Base-by-base conservation (phyloP, 257 asterid species). In the Nemophila menziesii region DNA sequence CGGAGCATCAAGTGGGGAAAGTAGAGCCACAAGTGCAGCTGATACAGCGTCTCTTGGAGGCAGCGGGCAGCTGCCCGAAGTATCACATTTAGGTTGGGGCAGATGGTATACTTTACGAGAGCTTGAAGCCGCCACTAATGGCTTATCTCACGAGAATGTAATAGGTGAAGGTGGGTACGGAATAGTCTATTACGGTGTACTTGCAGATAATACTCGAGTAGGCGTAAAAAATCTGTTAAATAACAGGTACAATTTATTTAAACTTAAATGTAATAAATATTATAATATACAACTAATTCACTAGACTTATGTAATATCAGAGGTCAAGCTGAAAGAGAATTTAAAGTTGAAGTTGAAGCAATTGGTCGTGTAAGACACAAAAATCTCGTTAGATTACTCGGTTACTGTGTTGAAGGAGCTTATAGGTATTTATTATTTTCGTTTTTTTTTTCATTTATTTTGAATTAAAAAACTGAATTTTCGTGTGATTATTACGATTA, bases 31-130 rank as follows among this genome's bases (percentile, higher is more conserved):
- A 0, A 80, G 90, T 72, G 93, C 84, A 42, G 86, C 80, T 14
- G 97, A 87, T 37, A 73, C 83, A 3, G 78, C 75, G 16, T 83
- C 97, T 0, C 56, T 62, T 50, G 92, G 92, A 8, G 92, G 93
- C 34, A 77, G 80, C n/a, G 95, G 90, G 8, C 55, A 71, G 14
- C 63, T 89, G 71, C 95, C 97, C 2, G 97, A 83, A 63, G 95
- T 89, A 45, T 89, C 97, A 1, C 95, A 89, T 68, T 63, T 89
- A 71, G 97, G 97, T 16, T 89, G 97, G 97, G 97, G 97, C 56
- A 69, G 93, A 45, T 89, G 93, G 95, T 89, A 89, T 61, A 89
- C 95, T 16, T 63, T 89, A 67, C 73, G 97, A 67, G 97, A 89
- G 71, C 97, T 89, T 1, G 97, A 86, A 73, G 93, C 80, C 2